Evolutionary conservation across 225 moss, liverwort and hornwort genomes (phyloP), one percentile per base, ranked within the genome.

Genomic region (Straminergon stramineum): DNA sequence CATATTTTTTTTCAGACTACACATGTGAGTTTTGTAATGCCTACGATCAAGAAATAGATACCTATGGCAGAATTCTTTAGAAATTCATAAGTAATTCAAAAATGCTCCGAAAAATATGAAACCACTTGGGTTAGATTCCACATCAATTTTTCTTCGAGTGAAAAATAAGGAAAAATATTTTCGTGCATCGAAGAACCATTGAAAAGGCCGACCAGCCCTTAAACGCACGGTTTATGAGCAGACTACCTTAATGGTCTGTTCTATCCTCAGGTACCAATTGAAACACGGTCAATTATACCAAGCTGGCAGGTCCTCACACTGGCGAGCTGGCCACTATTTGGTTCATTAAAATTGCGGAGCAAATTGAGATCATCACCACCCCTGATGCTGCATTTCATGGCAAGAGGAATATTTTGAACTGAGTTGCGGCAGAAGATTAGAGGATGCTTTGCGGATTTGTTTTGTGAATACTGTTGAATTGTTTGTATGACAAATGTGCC

Each of bases 271-370:
- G 56, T 87, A 43, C 74, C 81, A 92, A 86, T 92, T 90, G 9
- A 91, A 91, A 56, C 8, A 48, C 8, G 48, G 48, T 48, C 48
- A 48, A 48, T 48, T 93, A 94, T 4, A 90, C 92, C 20, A 90
- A 48, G 73, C 91, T 95, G 74, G 84, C 62, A 15, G 92, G 92
- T 17, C 94, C 94, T 26, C 94, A 95, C 80, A 95, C 95, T 6
- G 94, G 95, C 39, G 93, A 93, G 51, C 93, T 94, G 94, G 91
- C 92, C 37, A n/a, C n/a, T n/a, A n/a, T 94, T 27, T 23, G 89
- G 79, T 94, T 94, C 30, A 5, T 87, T 1, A 93, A 91, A 83
- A 3, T 91, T 5, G 92, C 84, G 3, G 88, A 86, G 55, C 85
- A 83, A 84, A 15, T 58, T 11, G 65, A 90, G 48, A 60, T 90